phyloP scores from a whole-genome alignment of 176 grass and related monocot genomes.

The Coix lacrymajobi region DNA sequence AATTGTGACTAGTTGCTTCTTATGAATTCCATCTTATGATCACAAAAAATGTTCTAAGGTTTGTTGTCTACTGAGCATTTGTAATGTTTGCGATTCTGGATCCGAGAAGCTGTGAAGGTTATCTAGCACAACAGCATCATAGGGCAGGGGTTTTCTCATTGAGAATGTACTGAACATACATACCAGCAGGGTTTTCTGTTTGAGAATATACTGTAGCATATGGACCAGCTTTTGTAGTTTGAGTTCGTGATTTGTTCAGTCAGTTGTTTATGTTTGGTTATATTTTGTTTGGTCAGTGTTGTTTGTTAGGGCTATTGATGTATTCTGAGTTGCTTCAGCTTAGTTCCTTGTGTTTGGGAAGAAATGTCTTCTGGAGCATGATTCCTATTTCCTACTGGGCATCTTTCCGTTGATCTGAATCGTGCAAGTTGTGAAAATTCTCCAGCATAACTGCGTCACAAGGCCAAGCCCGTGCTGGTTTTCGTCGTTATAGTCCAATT shows the following conservation, averaged over 20 bases:
- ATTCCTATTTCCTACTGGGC: neutral
- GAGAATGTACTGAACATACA: neutral
- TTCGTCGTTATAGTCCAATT: too few species aligned
- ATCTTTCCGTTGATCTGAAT: neutral
- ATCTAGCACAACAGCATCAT: neutral
- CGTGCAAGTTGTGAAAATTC: neutral
- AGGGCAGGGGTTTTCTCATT: neutral
- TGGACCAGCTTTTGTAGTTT: neutral
- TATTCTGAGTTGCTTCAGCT: neutral
- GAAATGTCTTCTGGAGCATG: neutral
- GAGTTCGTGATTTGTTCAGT: neutral
- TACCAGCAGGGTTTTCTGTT: neutral
- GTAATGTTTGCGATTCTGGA: neutral
- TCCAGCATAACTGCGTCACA: neutral
- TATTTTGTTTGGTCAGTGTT: neutral
- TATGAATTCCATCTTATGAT: neutral
- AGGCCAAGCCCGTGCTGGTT: too few species aligned
- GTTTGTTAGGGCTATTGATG: neutral
- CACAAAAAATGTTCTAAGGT: neutral
- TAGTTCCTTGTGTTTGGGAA: neutral
- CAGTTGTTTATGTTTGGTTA: neutral
- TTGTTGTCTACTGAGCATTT: neutral
- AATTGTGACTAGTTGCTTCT: constrained; percentile 4
- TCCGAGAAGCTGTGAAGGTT: neutral
- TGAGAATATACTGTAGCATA: neutral